Percentiles rank a stretch among this genome's conserved stretches.
Conservation (phyloP, 768 basidiomycete genomes). For the Strobilomyces echinocephalus region DNA sequence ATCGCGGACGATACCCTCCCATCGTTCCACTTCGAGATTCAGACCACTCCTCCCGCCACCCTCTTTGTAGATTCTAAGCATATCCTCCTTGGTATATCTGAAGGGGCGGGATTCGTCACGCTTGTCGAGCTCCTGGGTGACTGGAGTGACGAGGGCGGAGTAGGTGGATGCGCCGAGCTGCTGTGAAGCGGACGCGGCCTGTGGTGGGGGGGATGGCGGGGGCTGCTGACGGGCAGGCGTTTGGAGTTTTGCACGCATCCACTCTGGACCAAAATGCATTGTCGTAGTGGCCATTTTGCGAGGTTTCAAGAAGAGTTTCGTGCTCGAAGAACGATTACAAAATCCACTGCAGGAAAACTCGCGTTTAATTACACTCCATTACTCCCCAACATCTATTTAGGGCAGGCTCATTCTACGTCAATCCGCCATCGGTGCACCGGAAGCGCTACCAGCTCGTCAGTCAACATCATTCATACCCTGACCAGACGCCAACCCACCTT, state of each 20-base stretch:
- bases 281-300: constrained; percentile 53
- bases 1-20: constrained; percentile 86
- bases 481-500: constrained; percentile 52
- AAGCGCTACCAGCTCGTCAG: constrained; percentile 41
- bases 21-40: constrained; percentile 81
- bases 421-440: constrained; percentile 72
- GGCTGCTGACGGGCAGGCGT: constrained; percentile 47
- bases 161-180: constrained; percentile 64
- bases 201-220: constrained; percentile 58
- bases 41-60: constrained; percentile 69
- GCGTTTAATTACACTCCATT: constrained; percentile 16
- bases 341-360: constrained; percentile 25
- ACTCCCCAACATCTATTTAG: constrained; percentile 22
- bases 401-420: constrained; percentile 36
- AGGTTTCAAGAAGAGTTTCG: constrained; percentile 1
- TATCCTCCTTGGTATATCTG: constrained; percentile 80
- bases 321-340: constrained; percentile 15
- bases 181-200: constrained; percentile 36
- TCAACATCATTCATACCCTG: not conserved
- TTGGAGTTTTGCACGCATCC: constrained; percentile 82
- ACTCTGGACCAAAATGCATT: constrained; percentile 90
- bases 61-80: constrained; percentile 79
- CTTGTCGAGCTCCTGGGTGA: constrained; percentile 49
- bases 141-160: constrained; percentile 49
- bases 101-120: constrained; percentile 73